phyloP scores from a whole-genome alignment of 768 basidiomycete genomes.

The Wakefieldia striispora region DNA sequence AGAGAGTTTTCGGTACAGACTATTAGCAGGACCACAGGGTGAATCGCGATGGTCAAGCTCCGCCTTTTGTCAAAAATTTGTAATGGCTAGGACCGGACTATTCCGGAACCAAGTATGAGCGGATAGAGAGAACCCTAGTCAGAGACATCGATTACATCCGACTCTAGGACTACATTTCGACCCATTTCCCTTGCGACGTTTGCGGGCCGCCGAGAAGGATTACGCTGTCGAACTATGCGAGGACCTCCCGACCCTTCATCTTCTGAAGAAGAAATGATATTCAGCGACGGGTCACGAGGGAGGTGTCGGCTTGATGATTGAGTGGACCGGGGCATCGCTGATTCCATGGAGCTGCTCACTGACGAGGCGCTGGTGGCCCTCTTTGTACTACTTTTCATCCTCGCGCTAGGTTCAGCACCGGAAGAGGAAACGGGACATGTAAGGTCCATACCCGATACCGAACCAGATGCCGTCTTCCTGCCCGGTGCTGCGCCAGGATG shows the following conservation, averaged over 20 bases:
- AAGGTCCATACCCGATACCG: constrained; percentile 18
- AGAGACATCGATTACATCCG: constrained; percentile 60
- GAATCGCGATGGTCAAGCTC: too few relatives aligned
- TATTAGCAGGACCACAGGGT: too few relatives aligned
- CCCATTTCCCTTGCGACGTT: constrained; percentile 24
- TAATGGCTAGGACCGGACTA: too few relatives aligned
- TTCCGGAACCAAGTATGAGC: neutral
- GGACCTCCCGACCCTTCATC: too few relatives aligned
- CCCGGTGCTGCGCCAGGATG: neutral
- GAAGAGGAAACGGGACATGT: constrained; percentile 5
- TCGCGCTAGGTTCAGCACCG: constrained; percentile 15
- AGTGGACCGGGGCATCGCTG: constrained; percentile 15
- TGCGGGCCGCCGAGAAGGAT: neutral
- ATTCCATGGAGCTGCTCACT: constrained; percentile 9
- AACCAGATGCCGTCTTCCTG: constrained; percentile 5
- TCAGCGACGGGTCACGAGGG: too few relatives aligned
- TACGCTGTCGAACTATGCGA: neutral
- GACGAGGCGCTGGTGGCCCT: constrained; percentile 14
- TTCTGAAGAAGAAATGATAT: too few relatives aligned
- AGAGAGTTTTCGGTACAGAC: too few relatives aligned
- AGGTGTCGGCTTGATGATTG: neutral
- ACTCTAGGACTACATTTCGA: constrained; percentile 32
- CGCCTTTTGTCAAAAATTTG: too few relatives aligned
- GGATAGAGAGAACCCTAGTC: constrained; percentile 10
- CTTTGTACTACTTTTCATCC: constrained; percentile 5